A percentile compares a stretch with the other conserved stretches of the same genome.
These are phyloP conservation scores for Cryptococcus sp. DNA, from an alignment of 1,284 basidiomycete species.

Conservation along the genomic window DNA sequence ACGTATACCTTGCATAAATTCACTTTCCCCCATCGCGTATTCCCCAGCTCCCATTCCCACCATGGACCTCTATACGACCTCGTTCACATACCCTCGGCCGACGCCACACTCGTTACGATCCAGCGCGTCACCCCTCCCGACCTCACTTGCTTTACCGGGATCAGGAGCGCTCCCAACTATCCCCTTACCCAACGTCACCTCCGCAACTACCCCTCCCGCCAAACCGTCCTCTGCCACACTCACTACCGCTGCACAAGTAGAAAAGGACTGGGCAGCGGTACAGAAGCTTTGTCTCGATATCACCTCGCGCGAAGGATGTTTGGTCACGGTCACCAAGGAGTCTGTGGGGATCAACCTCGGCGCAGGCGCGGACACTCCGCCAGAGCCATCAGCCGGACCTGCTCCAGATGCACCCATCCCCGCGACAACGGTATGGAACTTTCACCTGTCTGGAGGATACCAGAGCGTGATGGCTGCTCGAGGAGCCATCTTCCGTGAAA, in stretches of 20 bases:
- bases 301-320: constrained; percentile 75
- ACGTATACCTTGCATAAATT: too few species aligned
- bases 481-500: constrained; percentile 84
- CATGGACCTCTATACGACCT: constrained; percentile 92
- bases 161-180: constrained; percentile 16
- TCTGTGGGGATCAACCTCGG: constrained; percentile 14
- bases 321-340: constrained; percentile 74
- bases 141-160: constrained; percentile 16
- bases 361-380: background rate
- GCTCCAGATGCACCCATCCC: constrained; percentile 12
- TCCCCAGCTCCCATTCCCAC: constrained; percentile 19
- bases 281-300: constrained; percentile 79
- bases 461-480: constrained; percentile 90
- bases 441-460: constrained; percentile 86
- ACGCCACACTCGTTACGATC: constrained; percentile 16
- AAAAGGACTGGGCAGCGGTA: constrained; percentile 63
- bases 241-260: constrained; percentile 30
- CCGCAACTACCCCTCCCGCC: constrained; percentile 16
- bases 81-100: constrained; percentile 56
- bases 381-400: background rate
- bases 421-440: constrained; percentile 64
- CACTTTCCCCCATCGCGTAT: too few species aligned
- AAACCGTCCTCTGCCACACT: constrained; percentile 16
- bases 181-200: constrained; percentile 27
- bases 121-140: constrained; percentile 12